Base-by-base conservation (phyloP, 75 land plant species). In the Ceratopteris richardii region DNA sequence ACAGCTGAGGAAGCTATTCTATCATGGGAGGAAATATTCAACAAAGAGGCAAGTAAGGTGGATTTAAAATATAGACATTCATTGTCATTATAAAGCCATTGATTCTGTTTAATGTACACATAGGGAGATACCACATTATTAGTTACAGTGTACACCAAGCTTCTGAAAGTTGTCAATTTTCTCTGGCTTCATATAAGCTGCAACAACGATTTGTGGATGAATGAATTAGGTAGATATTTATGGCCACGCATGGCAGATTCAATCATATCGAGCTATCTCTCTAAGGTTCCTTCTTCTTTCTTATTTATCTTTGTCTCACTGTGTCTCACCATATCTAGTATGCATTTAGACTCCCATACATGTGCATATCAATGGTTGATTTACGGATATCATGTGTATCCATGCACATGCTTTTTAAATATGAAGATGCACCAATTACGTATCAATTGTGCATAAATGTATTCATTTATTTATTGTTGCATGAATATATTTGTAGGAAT, bases 211-310 rank as follows among this genome's bases (percentile, higher is more conserved):
- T 60, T 24, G 13, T 89, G 98, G 96, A 79, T 83, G 77, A 66
- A 20, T 19, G 56, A 57, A 39, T 66, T 94, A 54, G 98, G 96
- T 28, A 79, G 76, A 58, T 68, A 79, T 58, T 72, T 82, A 13
- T 94, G 98, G 98, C 76, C 96, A 40, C 76, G 79, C 63, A 68
- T 94, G 33, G 65, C 91, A 6, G 96, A 89, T 14, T 42, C 82
- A 36, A 73, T 94, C 44, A 83, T 82, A 21, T 62, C 79, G 30
- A 70, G 68, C 40, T 78, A 72, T 52, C 87, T 94, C 25, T 70
- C 82, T 33, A 89, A 89, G 91, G 98, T 86, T 57, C n/a, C n/a
- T n/a, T n/a, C 60, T 63, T n/a, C 29, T 7, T 54, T 23, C 9
- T 26, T 21, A 46, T 54, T 26, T 31, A 12, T 2, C 36, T 16